These are phyloP conservation scores for Lepidium sativum DNA, from an alignment of 345 rosid genomes.

Conservation along the genomic window DNA sequence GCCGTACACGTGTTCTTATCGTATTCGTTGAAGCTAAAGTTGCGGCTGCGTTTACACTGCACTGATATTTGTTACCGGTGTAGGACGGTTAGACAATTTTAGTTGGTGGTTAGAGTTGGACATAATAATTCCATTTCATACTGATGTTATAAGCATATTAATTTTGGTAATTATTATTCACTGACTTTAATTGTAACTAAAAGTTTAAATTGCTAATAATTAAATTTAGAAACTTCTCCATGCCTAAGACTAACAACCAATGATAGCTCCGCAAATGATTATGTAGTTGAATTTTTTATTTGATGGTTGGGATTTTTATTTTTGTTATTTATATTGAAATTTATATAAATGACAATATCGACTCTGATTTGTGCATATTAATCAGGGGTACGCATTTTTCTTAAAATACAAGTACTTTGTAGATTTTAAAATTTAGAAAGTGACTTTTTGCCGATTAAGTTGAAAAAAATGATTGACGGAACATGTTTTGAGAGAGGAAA, in stretches of 20 bases:
- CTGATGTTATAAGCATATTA: constrained; percentile 8
- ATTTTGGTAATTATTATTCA: not conserved
- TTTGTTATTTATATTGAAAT: not conserved
- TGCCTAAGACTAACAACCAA: not conserved
- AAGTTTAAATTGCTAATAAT: not conserved
- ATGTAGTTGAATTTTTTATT: not conserved
- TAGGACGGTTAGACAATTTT: no score
- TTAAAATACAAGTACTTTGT: no score
- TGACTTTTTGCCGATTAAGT: no score
- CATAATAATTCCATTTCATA: not conserved
- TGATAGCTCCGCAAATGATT: not conserved
- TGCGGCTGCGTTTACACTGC: no score
- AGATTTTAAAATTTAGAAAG: no score
- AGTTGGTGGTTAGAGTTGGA: constrained; percentile 9
- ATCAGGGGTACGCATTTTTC: no score
- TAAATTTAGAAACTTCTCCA: not conserved
- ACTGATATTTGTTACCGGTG: no score
- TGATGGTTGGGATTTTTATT: not conserved
- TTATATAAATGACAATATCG: not conserved
- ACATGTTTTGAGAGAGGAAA: not conserved
- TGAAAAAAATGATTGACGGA: not conserved
- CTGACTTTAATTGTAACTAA: not conserved
- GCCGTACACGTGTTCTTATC: not conserved
- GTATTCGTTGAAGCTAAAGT: not conserved
- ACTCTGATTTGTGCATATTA: no score